These are phyloP conservation scores for Sarcomyxa edulis DNA, from an alignment of 768 basidiomycete genomes.

Conservation along the genomic window DNA sequence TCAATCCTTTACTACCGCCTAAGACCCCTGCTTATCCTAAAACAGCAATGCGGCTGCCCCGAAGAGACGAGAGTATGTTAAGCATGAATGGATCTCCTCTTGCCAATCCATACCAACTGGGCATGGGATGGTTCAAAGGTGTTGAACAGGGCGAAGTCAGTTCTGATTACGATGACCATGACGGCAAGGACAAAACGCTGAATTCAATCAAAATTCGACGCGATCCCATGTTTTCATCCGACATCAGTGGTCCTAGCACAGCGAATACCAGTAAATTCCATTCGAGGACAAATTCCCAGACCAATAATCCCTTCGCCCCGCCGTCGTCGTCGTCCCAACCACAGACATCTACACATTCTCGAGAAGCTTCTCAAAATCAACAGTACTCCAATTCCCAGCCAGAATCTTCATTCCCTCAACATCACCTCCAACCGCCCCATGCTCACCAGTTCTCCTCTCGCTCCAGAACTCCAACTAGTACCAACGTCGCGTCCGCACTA, in stretches of 20 bases:
- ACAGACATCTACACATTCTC: slow-evolving; percentile 35
- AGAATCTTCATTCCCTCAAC: slow-evolving; percentile 10
- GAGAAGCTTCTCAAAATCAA: slow-evolving; percentile 33
- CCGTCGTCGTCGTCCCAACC: slow-evolving; percentile 29
- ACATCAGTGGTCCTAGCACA: no score
- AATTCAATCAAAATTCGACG: neutral
- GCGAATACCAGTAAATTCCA: slow-evolving; percentile 18
- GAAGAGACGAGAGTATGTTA: slow-evolving; percentile 72
- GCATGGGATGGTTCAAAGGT: slow-evolving; percentile 52
- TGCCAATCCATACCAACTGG: slow-evolving; percentile 71
- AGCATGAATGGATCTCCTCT: slow-evolving; percentile 82
- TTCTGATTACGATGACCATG: slow-evolving; percentile 21
- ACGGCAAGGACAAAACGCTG: slow-evolving; percentile 11
- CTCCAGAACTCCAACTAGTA: slow-evolving; percentile 26
- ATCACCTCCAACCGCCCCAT: slow-evolving; percentile 14
- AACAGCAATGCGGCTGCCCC: slow-evolving; percentile 55
- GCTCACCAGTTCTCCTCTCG: slow-evolving; percentile 23
- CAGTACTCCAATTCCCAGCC: slow-evolving; percentile 15
- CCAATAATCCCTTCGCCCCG: slow-evolving; percentile 48
- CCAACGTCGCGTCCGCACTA: slow-evolving; percentile 46
- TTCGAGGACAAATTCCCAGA: slow-evolving; percentile 35
- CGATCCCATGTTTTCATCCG: no score
- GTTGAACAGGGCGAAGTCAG: slow-evolving; percentile 24
- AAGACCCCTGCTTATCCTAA: slow-evolving; percentile 52
- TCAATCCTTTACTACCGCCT: slow-evolving; percentile 64